Percentiles rank a stretch among this genome's conserved stretches.
These are phyloP conservation scores for Beauveria varroae DNA, from an alignment of 2,329 filamentous ascomycete genomes.

Conservation along the genomic window DNA sequence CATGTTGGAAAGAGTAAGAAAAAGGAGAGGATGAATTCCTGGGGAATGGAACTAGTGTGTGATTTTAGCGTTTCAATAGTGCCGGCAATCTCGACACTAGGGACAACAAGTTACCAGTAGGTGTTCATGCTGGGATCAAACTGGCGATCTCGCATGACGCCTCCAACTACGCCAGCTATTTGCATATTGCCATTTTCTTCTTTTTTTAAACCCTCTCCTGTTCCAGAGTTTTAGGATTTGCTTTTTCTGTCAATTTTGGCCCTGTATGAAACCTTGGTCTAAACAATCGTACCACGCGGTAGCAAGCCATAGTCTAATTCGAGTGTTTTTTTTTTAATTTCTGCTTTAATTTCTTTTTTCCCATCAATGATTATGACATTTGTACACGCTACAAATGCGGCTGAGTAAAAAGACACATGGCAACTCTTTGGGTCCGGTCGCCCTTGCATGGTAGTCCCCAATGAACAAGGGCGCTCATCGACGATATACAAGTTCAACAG, in stretches of 20 bases:
- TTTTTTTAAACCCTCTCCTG: background rate
- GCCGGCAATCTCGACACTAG: background rate
- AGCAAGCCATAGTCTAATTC: background rate
- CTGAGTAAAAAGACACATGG: background rate
- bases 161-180: background rate
- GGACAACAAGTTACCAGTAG: background rate
- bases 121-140: background rate
- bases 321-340: background rate
- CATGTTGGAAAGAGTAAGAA: background rate
- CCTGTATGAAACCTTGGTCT: background rate
- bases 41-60: background rate
- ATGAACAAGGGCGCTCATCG: background rate
- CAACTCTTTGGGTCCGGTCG: background rate
- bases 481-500: background rate
- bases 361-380: background rate
- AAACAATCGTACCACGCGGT: background rate
- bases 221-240: conserved; percentile 2
- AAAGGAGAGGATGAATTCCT: background rate
- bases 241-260: background rate
- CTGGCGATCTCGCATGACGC: conserved; percentile 5
- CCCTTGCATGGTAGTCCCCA: background rate
- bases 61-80: conserved; percentile 7
- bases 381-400: too few species aligned
- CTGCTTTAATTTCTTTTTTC: background rate
- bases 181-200: background rate